Percentiles rank a stretch among this genome's conserved stretches.
phyloP scores from a whole-genome alignment of 768 basidiomycete species.

The Agrocybe praecox region DNA sequence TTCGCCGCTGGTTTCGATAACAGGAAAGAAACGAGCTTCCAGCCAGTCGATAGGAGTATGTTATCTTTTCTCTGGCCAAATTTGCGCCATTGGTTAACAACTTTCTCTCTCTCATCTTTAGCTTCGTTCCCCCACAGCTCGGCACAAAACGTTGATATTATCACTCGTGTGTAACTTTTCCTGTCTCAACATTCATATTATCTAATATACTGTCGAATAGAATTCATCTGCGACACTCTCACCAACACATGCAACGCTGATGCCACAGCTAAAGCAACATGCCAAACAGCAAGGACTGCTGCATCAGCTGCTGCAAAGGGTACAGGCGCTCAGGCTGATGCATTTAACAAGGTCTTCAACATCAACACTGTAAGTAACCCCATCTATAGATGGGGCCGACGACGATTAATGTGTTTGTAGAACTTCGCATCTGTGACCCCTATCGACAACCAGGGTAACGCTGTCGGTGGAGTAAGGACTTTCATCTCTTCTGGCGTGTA shows the following conservation, averaged over 20 bases:
- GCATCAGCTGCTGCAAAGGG: conserved; percentile 41
- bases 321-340: conserved; percentile 60
- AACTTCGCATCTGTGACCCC: conserved; percentile 46
- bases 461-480: conserved; percentile 21
- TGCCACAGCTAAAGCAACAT: conserved; percentile 52
- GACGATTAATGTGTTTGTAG: conserved; percentile 21
- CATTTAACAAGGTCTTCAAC: conserved; percentile 62
- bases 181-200: not conserved
- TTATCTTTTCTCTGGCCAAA: not conserved
- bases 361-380: conserved; percentile 40
- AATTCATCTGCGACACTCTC: conserved; percentile 58
- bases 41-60: conserved; percentile 49
- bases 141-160: conserved; percentile 61
- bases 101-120: conserved; percentile 14
- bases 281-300: conserved; percentile 40
- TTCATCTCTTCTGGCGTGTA: not conserved
- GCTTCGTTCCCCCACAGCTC: conserved; percentile 58
- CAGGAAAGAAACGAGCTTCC: conserved; percentile 56
- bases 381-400: not conserved
- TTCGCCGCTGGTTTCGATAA: conserved; percentile 58
- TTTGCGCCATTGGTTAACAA: not conserved
- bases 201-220: conserved; percentile 12
- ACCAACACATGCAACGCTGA: conserved; percentile 57
- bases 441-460: conserved; percentile 47
- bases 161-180: conserved; percentile 41